A percentile compares a stretch with the other conserved stretches of the same genome.
These are phyloP conservation scores for Rusavskia elegans DNA, from an alignment of 495 filamentous ascomycete species.

Conservation along the genomic window DNA sequence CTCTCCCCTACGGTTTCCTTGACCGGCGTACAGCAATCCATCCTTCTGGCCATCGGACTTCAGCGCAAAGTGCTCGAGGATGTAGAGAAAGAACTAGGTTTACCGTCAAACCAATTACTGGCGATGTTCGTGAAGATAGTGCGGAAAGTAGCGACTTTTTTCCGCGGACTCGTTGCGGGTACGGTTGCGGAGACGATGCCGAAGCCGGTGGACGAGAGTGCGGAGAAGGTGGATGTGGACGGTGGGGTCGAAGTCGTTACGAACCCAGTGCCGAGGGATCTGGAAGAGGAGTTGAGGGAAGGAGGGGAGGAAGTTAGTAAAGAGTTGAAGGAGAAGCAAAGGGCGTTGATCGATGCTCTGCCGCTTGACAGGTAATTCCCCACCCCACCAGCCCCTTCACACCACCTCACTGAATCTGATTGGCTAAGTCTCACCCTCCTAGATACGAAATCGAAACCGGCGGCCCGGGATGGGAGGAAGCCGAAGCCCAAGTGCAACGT, in stretches of 20 bases:
- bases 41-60: slow-evolving; percentile 76
- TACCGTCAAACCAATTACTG: slow-evolving; percentile 65
- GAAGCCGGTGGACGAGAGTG: slow-evolving; percentile 38
- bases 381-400: no score
- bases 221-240: slow-evolving; percentile 28
- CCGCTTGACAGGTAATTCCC: slow-evolving; percentile 69
- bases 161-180: slow-evolving; percentile 57
- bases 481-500: slow-evolving; percentile 55
- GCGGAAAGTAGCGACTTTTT: slow-evolving; percentile 64
- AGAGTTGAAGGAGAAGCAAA: slow-evolving; percentile 59
- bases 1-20: slow-evolving; percentile 50
- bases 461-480: slow-evolving; percentile 58
- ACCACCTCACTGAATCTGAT: no score
- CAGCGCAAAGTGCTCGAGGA: slow-evolving; percentile 75
- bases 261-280: slow-evolving; percentile 46
- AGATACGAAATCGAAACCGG: slow-evolving; percentile 50
- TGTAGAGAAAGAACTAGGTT: slow-evolving; percentile 61
- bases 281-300: slow-evolving; percentile 78
- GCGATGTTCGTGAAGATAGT: slow-evolving; percentile 96
- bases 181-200: slow-evolving; percentile 55
- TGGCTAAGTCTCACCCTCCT: slow-evolving; percentile 6
- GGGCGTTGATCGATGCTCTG: slow-evolving; percentile 73
- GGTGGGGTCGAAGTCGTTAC: not conserved
- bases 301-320: slow-evolving; percentile 60
- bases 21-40: slow-evolving; percentile 63